Evolutionary conservation across 306 rosid species (phyloP).

Genomic region (Calophaca sinica): DNA sequence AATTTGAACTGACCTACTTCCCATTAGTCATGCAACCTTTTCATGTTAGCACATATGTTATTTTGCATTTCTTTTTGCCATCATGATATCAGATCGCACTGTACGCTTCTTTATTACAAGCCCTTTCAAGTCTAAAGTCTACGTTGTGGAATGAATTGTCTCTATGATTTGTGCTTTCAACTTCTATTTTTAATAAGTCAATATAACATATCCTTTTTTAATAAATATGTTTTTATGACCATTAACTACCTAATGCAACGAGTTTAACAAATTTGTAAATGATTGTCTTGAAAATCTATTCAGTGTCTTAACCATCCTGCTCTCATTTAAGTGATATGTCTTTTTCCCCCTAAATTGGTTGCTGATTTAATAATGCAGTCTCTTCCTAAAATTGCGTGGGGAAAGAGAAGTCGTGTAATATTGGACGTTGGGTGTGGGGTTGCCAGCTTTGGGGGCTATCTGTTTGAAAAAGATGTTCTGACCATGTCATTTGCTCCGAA

Average conservation of each 20-base stretch:
- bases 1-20: slow-evolving; percentile 16
- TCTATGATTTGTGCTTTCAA: neutral
- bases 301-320: neutral
- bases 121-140: slow-evolving; percentile 30
- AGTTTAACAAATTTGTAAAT: slow-evolving; percentile 12
- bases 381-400: slow-evolving; percentile 79
- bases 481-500: slow-evolving; percentile 93
- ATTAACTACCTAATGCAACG: neutral
- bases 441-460: slow-evolving; percentile 88
- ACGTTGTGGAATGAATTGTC: neutral
- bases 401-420: slow-evolving; percentile 83
- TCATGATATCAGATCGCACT: slow-evolving; percentile 4
- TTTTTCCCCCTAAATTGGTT: slow-evolving; percentile 20
- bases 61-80: slow-evolving; percentile 21
- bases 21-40: slow-evolving; percentile 12
- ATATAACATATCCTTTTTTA: slow-evolving; percentile 5
- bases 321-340: slow-evolving; percentile 16
- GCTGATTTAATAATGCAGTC: slow-evolving; percentile 56
- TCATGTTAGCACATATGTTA: slow-evolving; percentile 25
- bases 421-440: slow-evolving; percentile 94
- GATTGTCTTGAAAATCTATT: slow-evolving; percentile 23
- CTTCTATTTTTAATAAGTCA: neutral
- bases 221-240: slow-evolving; percentile 17
- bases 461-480: slow-evolving; percentile 81
- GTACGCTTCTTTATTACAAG: slow-evolving; percentile 16